These are phyloP conservation scores for Kalanchoe fedtschenkoi DNA, from an alignment of 164 flowering plant genomes.

Conservation along the genomic window DNA sequence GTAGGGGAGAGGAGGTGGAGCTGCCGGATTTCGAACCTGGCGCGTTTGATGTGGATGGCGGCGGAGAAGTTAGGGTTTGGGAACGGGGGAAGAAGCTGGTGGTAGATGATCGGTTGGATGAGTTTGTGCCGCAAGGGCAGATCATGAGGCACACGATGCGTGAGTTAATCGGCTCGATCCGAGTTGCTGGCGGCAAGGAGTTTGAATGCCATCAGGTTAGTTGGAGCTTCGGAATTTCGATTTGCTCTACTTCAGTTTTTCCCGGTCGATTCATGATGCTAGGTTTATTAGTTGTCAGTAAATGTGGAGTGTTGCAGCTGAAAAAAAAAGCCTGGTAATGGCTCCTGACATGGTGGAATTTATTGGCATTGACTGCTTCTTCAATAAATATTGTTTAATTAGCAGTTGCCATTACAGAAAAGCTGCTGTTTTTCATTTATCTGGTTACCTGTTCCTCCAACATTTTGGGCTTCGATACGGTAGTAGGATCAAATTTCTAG, in stretches of 20 bases:
- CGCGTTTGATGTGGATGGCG: conserved; percentile 53
- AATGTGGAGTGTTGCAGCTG: neutral
- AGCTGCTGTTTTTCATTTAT: too few relatives aligned
- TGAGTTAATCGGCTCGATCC: conserved; percentile 41
- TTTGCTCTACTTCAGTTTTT: neutral
- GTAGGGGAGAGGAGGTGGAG: conserved; percentile 72
- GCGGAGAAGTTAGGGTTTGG: conserved; percentile 9
- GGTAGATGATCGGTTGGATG: conserved; percentile 30
- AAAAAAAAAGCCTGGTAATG: neutral
- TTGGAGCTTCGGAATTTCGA: neutral
- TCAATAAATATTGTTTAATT: neutral
- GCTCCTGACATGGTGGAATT: neutral
- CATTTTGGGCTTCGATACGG: too few relatives aligned
- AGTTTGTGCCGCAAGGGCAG: conserved; percentile 41
- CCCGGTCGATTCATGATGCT: too few relatives aligned
- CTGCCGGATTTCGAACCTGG: conserved; percentile 59
- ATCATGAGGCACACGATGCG: conserved; percentile 65
- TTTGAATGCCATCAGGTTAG: conserved; percentile 64
- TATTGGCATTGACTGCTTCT: neutral
- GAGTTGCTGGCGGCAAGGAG: conserved; percentile 24
- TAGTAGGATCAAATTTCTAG: too few relatives aligned
- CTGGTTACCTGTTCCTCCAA: too few relatives aligned
- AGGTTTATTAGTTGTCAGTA: neutral
- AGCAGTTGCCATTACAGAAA: too few relatives aligned
- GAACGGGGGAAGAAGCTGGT: conserved; percentile 24